These are phyloP conservation scores for Jatropha multifida DNA, from an alignment of 441 rosid species.

Conservation along the genomic window DNA sequence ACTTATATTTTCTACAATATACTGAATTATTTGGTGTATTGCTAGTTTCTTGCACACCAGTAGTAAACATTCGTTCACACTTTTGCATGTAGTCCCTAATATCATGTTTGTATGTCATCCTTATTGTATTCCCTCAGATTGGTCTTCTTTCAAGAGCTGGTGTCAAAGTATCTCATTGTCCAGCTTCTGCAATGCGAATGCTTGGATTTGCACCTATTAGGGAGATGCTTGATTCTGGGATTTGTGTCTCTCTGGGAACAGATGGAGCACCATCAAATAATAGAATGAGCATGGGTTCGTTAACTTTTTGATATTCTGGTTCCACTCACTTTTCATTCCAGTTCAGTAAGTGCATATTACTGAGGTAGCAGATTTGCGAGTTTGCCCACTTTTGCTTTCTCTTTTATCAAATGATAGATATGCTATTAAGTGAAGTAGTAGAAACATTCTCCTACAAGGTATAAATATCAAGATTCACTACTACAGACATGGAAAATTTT, in stretches of 20 bases:
- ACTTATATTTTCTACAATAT: neutral
- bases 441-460: slow-evolving; percentile 5
- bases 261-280: slow-evolving; percentile 86
- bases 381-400: neutral
- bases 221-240: slow-evolving; percentile 65
- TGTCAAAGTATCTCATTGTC: slow-evolving; percentile 78
- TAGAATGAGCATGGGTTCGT: slow-evolving; percentile 81
- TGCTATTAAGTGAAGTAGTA: neutral
- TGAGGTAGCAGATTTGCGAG: neutral
- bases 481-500: neutral
- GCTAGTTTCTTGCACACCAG: neutral
- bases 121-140: slow-evolving; percentile 36
- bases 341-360: neutral
- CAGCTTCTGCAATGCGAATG: slow-evolving; percentile 78
- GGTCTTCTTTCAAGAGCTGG: slow-evolving; percentile 59
- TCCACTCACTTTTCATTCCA: slow-evolving; percentile 13
- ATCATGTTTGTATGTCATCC: neutral
- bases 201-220: slow-evolving; percentile 68
- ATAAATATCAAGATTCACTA: neutral
- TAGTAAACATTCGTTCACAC: neutral
- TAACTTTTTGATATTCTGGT: slow-evolving; percentile 17
- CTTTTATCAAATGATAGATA: neutral
- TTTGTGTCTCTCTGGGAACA: slow-evolving; percentile 71
- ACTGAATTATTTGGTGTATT: neutral
- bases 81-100: neutral